Evolutionary conservation across 768 basidiomycete species (phyloP).

Genomic region (Suillus clintonianus): DNA sequence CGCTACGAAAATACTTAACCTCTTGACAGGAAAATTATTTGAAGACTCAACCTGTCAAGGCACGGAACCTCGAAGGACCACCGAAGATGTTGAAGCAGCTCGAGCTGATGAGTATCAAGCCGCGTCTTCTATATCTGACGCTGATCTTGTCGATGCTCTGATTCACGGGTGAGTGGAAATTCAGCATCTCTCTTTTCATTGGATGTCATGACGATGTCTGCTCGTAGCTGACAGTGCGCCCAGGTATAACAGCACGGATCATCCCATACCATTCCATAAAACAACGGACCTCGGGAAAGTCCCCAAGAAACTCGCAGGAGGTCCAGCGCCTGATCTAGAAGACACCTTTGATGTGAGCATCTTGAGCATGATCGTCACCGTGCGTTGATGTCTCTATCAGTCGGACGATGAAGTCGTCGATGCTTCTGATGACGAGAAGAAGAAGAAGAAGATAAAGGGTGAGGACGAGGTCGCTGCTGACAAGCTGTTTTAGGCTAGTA

Average conservation of each 20-base stretch:
- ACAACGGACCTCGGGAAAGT: conserved; percentile 75
- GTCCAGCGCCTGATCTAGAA: conserved; percentile 85
- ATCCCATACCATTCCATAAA: conserved; percentile 95
- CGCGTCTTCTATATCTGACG: conserved; percentile 91
- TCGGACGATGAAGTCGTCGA: conserved; percentile 49
- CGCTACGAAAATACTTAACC: background rate
- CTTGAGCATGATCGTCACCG: background rate
- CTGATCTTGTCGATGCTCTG: conserved; percentile 88
- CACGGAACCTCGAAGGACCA: conserved; percentile 59
- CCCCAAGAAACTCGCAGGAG: conserved; percentile 77
- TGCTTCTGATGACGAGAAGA: conserved; percentile 51
- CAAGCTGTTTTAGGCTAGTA: conserved; percentile 60
- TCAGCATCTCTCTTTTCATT: background rate
- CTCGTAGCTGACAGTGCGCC: background rate
- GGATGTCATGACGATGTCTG: no score
- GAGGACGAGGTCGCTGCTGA: conserved; percentile 56
- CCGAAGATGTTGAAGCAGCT: conserved; percentile 72
- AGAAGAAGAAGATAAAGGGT: conserved; percentile 16
- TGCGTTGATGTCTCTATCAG: conserved; percentile 22
- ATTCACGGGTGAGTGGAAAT: conserved; percentile 78
- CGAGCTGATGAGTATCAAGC: conserved; percentile 83
- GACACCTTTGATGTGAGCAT: conserved; percentile 80
- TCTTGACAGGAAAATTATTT: conserved; percentile 89
- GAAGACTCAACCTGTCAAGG: conserved; percentile 71
- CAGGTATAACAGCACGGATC: conserved; percentile 87